phyloP scores from a whole-genome alignment of 1,284 basidiomycete genomes.

The Cutaneotrichosporon mucoides region DNA sequence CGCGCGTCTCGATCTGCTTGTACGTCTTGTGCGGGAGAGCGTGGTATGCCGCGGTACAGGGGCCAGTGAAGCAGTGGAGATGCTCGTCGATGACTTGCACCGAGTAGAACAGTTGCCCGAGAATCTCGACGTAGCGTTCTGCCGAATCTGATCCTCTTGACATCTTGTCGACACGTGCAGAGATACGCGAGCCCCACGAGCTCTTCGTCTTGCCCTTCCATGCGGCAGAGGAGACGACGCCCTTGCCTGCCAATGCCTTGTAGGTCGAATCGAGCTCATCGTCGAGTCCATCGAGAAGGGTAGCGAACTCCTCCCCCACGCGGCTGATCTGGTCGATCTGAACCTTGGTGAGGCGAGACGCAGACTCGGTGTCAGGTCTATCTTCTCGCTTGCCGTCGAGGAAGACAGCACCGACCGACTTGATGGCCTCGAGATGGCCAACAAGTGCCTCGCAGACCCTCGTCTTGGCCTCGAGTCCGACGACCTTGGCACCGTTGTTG shows the following conservation, averaged over 20 bases:
- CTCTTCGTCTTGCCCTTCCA: slow-evolving; percentile 67
- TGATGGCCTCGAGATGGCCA: slow-evolving; percentile 28
- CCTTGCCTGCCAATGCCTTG: slow-evolving; percentile 88
- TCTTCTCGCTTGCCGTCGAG: slow-evolving; percentile 49
- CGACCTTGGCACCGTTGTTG: slow-evolving; percentile 55
- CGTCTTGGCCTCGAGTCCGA: slow-evolving; percentile 34
- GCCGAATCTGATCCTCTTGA: slow-evolving; percentile 86
- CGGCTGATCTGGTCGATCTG: slow-evolving; percentile 27
- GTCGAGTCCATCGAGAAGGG: slow-evolving; percentile 65
- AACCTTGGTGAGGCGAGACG: slow-evolving; percentile 8
- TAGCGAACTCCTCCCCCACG: slow-evolving; percentile 59
- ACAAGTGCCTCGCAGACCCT: slow-evolving; percentile 30
- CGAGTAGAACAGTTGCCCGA: slow-evolving; percentile 69
- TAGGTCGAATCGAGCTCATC: slow-evolving; percentile 75
- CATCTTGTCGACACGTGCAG: slow-evolving; percentile 80
- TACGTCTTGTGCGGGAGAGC: slow-evolving; percentile 64
- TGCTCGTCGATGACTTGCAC: slow-evolving; percentile 83
- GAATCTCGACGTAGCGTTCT: slow-evolving; percentile 72
- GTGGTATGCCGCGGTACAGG: slow-evolving; percentile 62
- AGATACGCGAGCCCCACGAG: slow-evolving; percentile 74
- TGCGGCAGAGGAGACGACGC: slow-evolving; percentile 52
- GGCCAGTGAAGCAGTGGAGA: slow-evolving; percentile 61
- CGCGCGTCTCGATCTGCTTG: slow-evolving; percentile 63
- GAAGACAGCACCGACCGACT: slow-evolving; percentile 54
- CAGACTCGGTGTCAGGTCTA: slow-evolving; percentile 55